Percentiles rank a stretch among this genome's conserved stretches.
Conservation (phyloP, 2,329 filamentous ascomycete genomes). For the Colletotrichum endophyticum region DNA sequence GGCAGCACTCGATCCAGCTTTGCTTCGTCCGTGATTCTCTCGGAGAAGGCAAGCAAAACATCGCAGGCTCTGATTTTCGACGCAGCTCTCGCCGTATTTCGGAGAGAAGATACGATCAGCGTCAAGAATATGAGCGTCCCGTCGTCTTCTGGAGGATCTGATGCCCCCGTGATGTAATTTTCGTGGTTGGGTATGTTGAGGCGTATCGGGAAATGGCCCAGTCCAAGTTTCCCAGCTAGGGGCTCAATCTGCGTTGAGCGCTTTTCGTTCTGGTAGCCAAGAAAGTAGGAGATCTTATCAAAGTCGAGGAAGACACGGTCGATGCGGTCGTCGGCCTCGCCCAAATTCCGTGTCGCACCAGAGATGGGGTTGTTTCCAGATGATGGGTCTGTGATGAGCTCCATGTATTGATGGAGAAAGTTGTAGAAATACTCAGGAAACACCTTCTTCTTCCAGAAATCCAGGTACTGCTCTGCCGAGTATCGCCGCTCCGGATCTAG, state of each 20-base stretch:
- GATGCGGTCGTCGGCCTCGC: slow-evolving; percentile 91
- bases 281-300: slow-evolving; percentile 95
- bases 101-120: slow-evolving; percentile 84
- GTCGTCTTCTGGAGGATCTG: slow-evolving; percentile 75
- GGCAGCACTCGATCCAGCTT: slow-evolving; percentile 93
- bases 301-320: slow-evolving; percentile 93
- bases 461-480: slow-evolving; percentile 90
- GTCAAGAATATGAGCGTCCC: slow-evolving; percentile 93
- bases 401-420: slow-evolving; percentile 98
- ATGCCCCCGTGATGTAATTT: slow-evolving; percentile 66
- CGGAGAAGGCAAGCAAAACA: slow-evolving; percentile 87
- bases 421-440: slow-evolving; percentile 98
- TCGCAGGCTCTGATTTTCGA: slow-evolving; percentile 90
- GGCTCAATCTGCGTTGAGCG: slow-evolving; percentile 30
- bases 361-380: slow-evolving; percentile 77
- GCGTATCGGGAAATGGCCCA: slow-evolving; percentile 77
- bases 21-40: slow-evolving; percentile 90
- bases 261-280: slow-evolving; percentile 65
- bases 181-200: slow-evolving; percentile 88
- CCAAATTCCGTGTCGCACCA: slow-evolving; percentile 72
- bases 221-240: slow-evolving; percentile 53
- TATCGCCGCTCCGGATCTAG: slow-evolving; percentile 90
- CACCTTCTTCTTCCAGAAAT: slow-evolving; percentile 86
- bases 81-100: slow-evolving; percentile 88
- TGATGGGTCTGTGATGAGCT: slow-evolving; percentile 88